phyloP scores from a whole-genome alignment of 192 early-diverging fungal genomes.

The Gaertneriomyces semiglobifer region DNA sequence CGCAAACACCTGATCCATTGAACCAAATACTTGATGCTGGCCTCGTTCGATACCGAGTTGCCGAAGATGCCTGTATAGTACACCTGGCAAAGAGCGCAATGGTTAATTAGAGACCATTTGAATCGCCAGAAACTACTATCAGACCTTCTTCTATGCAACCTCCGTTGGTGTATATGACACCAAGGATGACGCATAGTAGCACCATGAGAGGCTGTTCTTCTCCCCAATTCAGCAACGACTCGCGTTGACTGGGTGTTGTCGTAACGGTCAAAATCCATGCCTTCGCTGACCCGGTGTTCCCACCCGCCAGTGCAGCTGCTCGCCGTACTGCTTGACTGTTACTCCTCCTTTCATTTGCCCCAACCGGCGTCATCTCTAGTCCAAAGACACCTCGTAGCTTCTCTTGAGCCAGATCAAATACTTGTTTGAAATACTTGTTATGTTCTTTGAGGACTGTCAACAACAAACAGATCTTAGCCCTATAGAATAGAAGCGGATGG shows the following conservation, averaged over 20 bases:
- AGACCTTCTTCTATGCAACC: conserved; percentile 32
- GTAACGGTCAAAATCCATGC: conserved; percentile 20
- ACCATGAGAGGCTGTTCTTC: conserved; percentile 47
- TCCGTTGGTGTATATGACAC: conserved; percentile 57
- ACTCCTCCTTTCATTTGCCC: conserved; percentile 16
- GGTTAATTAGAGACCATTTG: not conserved
- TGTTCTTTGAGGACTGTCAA: conserved; percentile 51
- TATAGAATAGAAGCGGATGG: not conserved
- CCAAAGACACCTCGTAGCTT: conserved; percentile 56
- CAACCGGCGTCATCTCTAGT: conserved; percentile 56
- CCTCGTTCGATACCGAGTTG: conserved; percentile 4
- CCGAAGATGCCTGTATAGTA: not conserved
- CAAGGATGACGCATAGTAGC: conserved; percentile 54
- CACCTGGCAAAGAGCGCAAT: not conserved
- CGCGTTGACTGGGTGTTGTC: conserved; percentile 17
- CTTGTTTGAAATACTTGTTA: conserved; percentile 37
- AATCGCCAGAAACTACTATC: not conserved
- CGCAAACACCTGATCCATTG: not conserved
- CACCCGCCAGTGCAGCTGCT: conserved; percentile 1
- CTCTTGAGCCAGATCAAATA: conserved; percentile 50
- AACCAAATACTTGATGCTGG: not conserved
- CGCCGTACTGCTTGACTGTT: conserved; percentile 9
- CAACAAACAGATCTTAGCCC: not conserved
- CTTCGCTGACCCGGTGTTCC: conserved; percentile 1
- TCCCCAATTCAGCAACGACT: conserved; percentile 37